Percentiles rank a stretch among this genome's conserved stretches.
These are phyloP conservation scores for Xylariales sp. DNA, from an alignment of 2,329 filamentous ascomycete species.

Conservation along the genomic window DNA sequence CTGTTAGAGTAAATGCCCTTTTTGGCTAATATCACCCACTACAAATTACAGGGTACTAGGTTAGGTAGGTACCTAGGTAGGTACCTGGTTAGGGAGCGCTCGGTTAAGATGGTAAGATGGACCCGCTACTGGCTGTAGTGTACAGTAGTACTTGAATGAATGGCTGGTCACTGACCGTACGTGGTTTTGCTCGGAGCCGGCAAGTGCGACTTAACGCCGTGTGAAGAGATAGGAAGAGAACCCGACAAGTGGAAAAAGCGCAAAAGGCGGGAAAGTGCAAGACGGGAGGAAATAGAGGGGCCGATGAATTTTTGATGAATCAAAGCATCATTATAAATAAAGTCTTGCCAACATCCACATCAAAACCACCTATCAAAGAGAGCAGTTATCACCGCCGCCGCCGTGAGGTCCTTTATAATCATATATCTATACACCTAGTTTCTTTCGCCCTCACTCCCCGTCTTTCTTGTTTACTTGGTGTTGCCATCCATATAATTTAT, in stretches of 20 bases:
- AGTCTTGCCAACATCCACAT: constrained; percentile 19
- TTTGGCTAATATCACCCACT: not conserved
- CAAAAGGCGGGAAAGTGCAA: constrained; percentile 17
- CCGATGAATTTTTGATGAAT: constrained; percentile 26
- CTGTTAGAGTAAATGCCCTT: not conserved
- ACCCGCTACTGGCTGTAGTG: constrained; percentile 1
- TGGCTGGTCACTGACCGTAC: no score
- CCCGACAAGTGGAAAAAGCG: constrained; percentile 16
- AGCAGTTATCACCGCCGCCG: constrained; percentile 7
- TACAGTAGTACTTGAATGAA: no score
- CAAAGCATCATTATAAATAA: constrained; percentile 38
- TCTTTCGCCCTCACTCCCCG: constrained; percentile 4
- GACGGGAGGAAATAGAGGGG: constrained; percentile 15
- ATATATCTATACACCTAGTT: constrained; percentile 12
- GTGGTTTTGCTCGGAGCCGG: constrained; percentile 36
- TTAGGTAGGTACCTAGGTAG: no score
- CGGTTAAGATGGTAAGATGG: constrained; percentile 8
- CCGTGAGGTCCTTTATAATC: not conserved
- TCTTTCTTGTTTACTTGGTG: constrained; percentile 3
- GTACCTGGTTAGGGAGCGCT: not conserved
- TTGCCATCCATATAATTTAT: constrained; percentile 9
- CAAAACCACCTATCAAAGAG: constrained; percentile 22
- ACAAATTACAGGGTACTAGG: no score
- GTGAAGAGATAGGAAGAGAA: constrained; percentile 9
- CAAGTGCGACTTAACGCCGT: constrained; percentile 30